Evolutionary conservation across 2,329 filamentous ascomycete species (phyloP).

Genomic region (Alternaria ventricosa): DNA sequence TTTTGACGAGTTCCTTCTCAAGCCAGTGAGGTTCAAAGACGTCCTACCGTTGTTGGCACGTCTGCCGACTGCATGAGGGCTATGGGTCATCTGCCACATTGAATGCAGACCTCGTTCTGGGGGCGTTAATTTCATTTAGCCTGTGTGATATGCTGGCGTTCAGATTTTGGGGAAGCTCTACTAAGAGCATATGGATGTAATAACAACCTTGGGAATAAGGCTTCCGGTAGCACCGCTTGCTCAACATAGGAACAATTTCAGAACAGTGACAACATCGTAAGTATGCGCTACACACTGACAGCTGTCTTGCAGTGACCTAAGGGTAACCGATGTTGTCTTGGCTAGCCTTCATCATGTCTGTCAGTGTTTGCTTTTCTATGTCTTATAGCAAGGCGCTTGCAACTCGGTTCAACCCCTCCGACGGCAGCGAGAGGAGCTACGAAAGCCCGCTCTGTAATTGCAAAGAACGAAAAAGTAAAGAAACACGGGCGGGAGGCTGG

Average conservation of each 20-base stretch:
- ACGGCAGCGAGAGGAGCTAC: neutral
- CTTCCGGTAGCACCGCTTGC: neutral
- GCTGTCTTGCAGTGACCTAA: neutral
- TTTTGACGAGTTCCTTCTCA: conserved; percentile 30
- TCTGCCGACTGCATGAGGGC: neutral
- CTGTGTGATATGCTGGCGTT: neutral
- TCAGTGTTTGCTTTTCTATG: neutral
- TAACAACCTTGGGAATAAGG: neutral
- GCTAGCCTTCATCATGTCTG: neutral
- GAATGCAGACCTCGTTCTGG: neutral
- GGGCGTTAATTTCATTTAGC: neutral
- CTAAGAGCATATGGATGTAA: neutral
- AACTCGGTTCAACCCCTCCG: neutral
- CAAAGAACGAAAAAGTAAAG: neutral
- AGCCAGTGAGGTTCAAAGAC: conserved; percentile 31
- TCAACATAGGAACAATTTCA: neutral
- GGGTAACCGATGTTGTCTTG: neutral
- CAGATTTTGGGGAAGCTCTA: neutral
- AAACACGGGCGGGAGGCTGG: neutral
- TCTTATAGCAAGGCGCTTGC: neutral
- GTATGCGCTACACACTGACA: neutral
- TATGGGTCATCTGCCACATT: neutral
- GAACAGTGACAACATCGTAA: too few relatives aligned
- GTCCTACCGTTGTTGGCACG: conserved; percentile 13
- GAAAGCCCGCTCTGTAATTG: neutral